Percentiles rank a stretch among this genome's conserved stretches.
phyloP scores from a whole-genome alignment of 768 basidiomycete genomes.

The Cystobasidium onofrii region DNA sequence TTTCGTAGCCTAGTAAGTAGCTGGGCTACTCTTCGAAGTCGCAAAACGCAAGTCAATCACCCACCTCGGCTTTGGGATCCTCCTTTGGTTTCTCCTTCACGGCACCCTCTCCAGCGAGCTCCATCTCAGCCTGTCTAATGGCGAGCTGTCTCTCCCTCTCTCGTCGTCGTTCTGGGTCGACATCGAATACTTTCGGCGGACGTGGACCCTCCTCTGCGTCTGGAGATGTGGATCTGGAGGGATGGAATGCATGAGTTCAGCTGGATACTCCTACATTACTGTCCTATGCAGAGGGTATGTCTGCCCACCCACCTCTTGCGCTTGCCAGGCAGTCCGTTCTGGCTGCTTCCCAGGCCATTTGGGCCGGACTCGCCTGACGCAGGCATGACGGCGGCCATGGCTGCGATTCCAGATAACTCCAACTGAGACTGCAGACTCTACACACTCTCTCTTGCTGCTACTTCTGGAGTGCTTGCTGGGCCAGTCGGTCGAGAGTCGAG shows the following conservation, averaged over 20 bases:
- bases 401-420: neutral
- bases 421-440: neutral
- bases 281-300: neutral
- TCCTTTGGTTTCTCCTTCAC: constrained; percentile 52
- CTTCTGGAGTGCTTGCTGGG: neutral
- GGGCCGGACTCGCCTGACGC: neutral
- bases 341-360: constrained; percentile 10
- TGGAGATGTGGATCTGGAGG: constrained; percentile 10
- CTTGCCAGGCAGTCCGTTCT: constrained; percentile 5
- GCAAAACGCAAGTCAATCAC: neutral
- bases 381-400: constrained; percentile 6
- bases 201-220: neutral
- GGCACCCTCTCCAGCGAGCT: constrained; percentile 52
- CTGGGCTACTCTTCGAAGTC: neutral
- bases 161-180: constrained; percentile 64
- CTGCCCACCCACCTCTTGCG: constrained; percentile 30
- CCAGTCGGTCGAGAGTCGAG: neutral
- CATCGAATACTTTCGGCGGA: constrained; percentile 53
- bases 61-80: constrained; percentile 44
- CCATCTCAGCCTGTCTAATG: constrained; percentile 59
- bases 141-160: constrained; percentile 74
- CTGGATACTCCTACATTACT: neutral
- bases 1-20: neutral
- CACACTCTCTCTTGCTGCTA: neutral
- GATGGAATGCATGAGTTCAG: neutral